Evolutionary conservation across 768 basidiomycete species (phyloP).

Genomic region (Mycena sanguinolenta): DNA sequence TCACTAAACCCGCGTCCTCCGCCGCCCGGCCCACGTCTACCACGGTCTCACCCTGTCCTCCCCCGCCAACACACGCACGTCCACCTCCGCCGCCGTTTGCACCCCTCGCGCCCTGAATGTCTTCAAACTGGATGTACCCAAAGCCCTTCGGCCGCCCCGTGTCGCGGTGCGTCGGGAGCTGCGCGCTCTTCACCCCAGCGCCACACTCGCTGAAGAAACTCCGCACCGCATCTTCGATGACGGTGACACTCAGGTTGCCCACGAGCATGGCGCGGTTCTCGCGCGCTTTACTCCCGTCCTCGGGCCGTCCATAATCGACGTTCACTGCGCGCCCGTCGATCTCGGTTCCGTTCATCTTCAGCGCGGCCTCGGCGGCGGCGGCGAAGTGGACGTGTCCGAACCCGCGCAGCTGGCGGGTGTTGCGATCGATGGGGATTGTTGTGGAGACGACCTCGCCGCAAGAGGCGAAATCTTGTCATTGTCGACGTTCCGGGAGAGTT

Average conservation of each 20-base stretch:
- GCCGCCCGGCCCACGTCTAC: conserved; percentile 50
- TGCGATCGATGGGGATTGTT: conserved; percentile 86
- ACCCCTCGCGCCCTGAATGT: conserved; percentile 81
- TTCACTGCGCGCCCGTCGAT: conserved; percentile 93
- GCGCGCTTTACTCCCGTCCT: conserved; percentile 66
- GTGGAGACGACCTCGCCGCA: conserved; percentile 94
- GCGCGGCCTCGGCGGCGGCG: conserved; percentile 84
- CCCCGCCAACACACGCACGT: conserved; percentile 51
- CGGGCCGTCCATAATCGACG: conserved; percentile 79
- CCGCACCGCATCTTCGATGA: conserved; percentile 89
- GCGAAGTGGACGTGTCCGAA: conserved; percentile 89
- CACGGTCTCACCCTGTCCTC: conserved; percentile 54
- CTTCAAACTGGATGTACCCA: conserved; percentile 95
- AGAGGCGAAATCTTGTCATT: conserved; percentile 94
- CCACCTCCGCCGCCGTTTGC: conserved; percentile 56
- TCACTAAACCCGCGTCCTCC: conserved; percentile 52
- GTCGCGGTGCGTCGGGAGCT: conserved; percentile 94
- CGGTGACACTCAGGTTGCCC: conserved; percentile 88
- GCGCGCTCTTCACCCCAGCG: conserved; percentile 80
- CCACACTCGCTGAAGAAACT: conserved; percentile 91
- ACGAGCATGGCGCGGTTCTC: conserved; percentile 90
- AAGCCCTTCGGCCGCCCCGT: conserved; percentile 94
- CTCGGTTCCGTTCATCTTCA: conserved; percentile 85
- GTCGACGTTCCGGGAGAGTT: conserved; percentile 96
- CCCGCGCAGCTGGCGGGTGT: conserved; percentile 85